Evolutionary conservation across 352 stramenopile species (phyloP).

Genomic region (Pythium dissotocum): DNA sequence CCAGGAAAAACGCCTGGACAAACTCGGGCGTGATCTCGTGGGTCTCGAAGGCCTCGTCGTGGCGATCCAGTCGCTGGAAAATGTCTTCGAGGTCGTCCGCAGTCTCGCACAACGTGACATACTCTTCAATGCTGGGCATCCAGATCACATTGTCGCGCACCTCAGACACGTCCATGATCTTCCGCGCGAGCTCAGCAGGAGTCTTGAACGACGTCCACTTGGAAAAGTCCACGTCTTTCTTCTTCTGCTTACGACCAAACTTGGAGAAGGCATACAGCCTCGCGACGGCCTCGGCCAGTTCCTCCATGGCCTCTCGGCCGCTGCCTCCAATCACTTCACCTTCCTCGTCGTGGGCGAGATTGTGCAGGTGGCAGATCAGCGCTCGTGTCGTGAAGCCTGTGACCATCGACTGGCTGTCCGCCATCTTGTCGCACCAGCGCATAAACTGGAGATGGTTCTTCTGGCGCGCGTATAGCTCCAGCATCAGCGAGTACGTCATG

Average conservation of each 20-base stretch:
- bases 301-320: constrained; percentile 2
- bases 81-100: constrained; percentile 16
- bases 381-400: constrained; percentile 60
- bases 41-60: constrained; percentile 33
- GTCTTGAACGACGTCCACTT: constrained; percentile 2
- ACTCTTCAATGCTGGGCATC: constrained; percentile 13
- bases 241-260: constrained; percentile 3
- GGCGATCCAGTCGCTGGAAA: constrained; percentile 31
- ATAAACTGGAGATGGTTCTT: constrained; percentile 51
- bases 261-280: constrained; percentile 3
- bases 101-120: constrained; percentile 16
- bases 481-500: constrained; percentile 77
- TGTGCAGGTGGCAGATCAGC: constrained; percentile 47
- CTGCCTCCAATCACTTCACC: background rate
- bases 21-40: constrained; percentile 46
- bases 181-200: constrained; percentile 10
- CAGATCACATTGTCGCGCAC: constrained; percentile 12
- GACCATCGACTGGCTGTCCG: constrained; percentile 35
- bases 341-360: constrained; percentile 22
- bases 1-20: constrained; percentile 54
- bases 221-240: constrained; percentile 4
- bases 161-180: constrained; percentile 20
- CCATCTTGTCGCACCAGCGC: constrained; percentile 52
- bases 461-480: constrained; percentile 53
- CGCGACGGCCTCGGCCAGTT: constrained; percentile 13